phyloP scores from a whole-genome alignment of 2,329 filamentous ascomycete genomes.

The Exophiala bonariae region DNA sequence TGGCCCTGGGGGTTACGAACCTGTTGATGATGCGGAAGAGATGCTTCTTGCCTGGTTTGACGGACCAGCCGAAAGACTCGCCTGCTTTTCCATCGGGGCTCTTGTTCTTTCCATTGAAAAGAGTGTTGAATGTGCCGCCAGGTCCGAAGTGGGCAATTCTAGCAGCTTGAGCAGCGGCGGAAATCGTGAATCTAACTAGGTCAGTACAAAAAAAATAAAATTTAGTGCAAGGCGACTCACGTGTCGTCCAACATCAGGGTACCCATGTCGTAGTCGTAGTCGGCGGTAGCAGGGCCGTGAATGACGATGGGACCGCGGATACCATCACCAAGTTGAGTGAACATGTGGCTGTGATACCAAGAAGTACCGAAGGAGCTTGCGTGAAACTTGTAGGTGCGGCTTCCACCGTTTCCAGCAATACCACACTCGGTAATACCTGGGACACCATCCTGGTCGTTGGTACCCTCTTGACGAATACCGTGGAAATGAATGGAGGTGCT shows the following conservation, averaged over 20 bases:
- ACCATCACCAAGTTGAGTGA: constrained; percentile 32
- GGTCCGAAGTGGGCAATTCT: constrained; percentile 25
- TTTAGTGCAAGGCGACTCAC: constrained; percentile 6
- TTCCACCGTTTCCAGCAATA: constrained; percentile 49
- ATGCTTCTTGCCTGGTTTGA: constrained; percentile 34
- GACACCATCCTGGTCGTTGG: constrained; percentile 59
- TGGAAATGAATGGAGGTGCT: constrained; percentile 56
- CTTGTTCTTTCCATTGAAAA: constrained; percentile 29
- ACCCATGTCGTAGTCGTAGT: constrained; percentile 29
- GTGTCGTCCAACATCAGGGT: constrained; percentile 28
- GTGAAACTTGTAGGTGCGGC: constrained; percentile 59
- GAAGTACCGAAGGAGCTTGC: constrained; percentile 54
- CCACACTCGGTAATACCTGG: constrained; percentile 53
- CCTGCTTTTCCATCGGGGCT: constrained; percentile 20
- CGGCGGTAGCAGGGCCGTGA: constrained; percentile 27
- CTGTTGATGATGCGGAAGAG: constrained; percentile 38
- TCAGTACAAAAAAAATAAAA: not conserved
- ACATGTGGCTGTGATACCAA: constrained; percentile 64
- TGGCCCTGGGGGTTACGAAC: not conserved
- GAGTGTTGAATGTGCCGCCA: constrained; percentile 24
- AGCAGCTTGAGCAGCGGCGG: constrained; percentile 15
- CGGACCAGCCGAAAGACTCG: constrained; percentile 23
- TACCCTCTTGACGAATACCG: constrained; percentile 54
- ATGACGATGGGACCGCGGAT: constrained; percentile 29
- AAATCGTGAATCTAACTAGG: constrained; percentile 30